Base-by-base conservation (phyloP, 2,329 filamentous ascomycete species). In the Pochonia chlamydosporia region DNA sequence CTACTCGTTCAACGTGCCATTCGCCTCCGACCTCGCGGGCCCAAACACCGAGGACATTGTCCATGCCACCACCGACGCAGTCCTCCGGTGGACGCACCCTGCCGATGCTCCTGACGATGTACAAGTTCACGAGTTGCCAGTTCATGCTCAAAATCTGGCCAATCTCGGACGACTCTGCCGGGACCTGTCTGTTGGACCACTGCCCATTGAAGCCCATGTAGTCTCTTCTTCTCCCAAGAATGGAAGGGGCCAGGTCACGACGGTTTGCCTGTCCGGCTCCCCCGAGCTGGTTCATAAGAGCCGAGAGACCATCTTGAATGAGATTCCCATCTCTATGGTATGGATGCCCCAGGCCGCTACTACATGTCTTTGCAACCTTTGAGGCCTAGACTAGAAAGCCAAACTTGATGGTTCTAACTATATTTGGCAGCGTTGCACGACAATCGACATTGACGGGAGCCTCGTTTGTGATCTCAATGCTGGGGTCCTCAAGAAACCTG, bases 1-100 rank as follows among this genome's bases (percentile, higher is more conserved):
- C 68, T 85, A 96, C 66, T 92, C 89, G 55, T 97, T 99, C 82
- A 97, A 96, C 65, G 87, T 99, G 42, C 93, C 93, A 51, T 96
- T 97, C 70, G 85, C 90, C 57, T 95, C 89, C 54, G 92, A 92
- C 60, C 82, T 99, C 52, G 81, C 88, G 53, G 93, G 93, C 28
- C 93, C 93, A 54, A 90, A 97, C 61, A 87, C 87, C 56, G 90
- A 96, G 67, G 91, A 97, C 68, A 89, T 99, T 60, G 80, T 97
- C 51, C 92, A 96, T 70, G 90, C 92, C 54, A 96, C 88, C 54
- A 82, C 84, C 49, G 87, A 89, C 57, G 91, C 92, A 51, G 84
- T 95, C 54, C 80, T 92, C 56, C 84, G 89, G 65, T 99, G 93
- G 93, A 93, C 89, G 43, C 92, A 96, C 67, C 87, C 92, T 53